Evolutionary conservation across 192 early-diverging fungal species (phyloP).

Genomic region (Entomortierella lignicola): DNA sequence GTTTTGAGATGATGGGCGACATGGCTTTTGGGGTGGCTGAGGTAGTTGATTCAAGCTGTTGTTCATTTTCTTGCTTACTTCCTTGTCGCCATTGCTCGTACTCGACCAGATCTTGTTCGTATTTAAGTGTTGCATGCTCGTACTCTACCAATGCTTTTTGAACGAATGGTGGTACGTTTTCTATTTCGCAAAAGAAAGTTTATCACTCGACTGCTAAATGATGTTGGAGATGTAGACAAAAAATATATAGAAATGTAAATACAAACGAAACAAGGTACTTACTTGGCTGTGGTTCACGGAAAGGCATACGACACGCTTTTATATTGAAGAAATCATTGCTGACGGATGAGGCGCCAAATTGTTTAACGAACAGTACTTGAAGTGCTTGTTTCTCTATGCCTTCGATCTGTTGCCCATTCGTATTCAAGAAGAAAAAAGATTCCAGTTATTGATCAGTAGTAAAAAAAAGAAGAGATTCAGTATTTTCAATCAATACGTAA

Average conservation of each 20-base stretch:
- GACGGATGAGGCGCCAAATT: background rate
- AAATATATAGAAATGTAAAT: too few relatives aligned
- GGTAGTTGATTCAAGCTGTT: background rate
- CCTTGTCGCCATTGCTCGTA: background rate
- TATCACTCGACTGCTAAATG: too few relatives aligned
- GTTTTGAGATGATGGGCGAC: background rate
- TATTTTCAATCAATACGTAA: too few relatives aligned
- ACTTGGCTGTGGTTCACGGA: conserved; percentile 17
- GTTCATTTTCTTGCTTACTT: background rate
- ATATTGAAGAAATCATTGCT: conserved; percentile 23
- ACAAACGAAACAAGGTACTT: too few relatives aligned
- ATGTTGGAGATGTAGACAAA: too few relatives aligned
- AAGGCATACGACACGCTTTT: conserved; percentile 21
- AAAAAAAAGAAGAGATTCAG: too few relatives aligned
- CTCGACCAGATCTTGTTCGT: background rate
- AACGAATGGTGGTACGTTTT: conserved; percentile 23
- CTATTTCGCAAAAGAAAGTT: background rate
- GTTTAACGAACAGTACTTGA: conserved; percentile 2
- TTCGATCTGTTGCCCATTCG: conserved; percentile 46
- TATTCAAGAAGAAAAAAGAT: too few relatives aligned
- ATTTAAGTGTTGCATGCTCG: conserved; percentile 6
- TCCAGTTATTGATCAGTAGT: too few relatives aligned
- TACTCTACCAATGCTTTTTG: conserved; percentile 23
- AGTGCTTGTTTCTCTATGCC: conserved; percentile 21
- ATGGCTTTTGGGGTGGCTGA: background rate